Evolutionary conservation across 2,329 filamentous ascomycete genomes (phyloP).

Genomic region (Aureobasidium uvarum): DNA sequence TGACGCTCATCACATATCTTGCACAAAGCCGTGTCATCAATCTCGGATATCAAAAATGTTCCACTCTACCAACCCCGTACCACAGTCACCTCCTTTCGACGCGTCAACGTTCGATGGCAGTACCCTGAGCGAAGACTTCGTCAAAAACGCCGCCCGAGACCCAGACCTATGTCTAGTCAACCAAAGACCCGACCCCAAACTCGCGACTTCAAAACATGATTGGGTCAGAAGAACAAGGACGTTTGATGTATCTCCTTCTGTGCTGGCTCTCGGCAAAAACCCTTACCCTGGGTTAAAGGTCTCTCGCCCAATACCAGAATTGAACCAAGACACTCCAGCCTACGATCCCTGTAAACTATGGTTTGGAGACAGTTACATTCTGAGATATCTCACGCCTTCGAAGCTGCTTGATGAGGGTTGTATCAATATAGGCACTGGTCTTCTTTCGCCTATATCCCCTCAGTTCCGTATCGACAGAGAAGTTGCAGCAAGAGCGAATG

Average conservation of each 20-base stretch:
- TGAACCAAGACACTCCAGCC: background rate
- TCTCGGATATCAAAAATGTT: background rate
- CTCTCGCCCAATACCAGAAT: background rate
- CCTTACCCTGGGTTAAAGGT: background rate
- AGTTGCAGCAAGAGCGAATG: background rate
- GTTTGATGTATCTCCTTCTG: background rate
- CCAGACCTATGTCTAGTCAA: background rate
- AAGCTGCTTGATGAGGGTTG: background rate
- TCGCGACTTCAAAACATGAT: background rate
- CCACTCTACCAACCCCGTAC: background rate
- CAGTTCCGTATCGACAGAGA: background rate
- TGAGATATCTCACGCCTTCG: background rate
- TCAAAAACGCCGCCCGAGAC: background rate
- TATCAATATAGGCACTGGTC: background rate
- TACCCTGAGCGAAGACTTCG: background rate
- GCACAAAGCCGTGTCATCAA: background rate
- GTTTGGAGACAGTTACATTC: background rate
- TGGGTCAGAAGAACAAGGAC: background rate
- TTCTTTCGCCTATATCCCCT: background rate
- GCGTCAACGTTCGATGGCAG: background rate
- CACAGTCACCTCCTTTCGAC: background rate
- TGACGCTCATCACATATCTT: background rate
- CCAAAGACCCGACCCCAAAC: background rate
- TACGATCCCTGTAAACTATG: background rate
- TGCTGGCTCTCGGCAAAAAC: slow-evolving; percentile 1